Percentiles rank a stretch among this genome's conserved stretches.
Conservation (phyloP, 805 yeast species). For the Teunomyces barrocoloradensis region DNA sequence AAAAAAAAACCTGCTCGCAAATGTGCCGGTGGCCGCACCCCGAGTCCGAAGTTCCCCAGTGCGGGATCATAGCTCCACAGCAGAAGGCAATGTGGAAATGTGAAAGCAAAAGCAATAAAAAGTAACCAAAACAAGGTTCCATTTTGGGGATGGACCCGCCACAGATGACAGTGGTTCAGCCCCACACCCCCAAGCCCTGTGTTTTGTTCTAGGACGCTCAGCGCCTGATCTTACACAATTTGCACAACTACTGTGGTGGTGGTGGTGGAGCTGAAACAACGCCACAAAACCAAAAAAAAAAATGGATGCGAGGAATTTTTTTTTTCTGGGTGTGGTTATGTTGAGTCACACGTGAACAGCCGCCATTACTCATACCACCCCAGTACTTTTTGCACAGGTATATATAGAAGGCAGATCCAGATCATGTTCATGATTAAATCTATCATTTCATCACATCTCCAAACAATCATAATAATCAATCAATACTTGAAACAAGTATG, state of each 20-base stretch:
- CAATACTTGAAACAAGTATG: not conserved
- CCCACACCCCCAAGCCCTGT: no score
- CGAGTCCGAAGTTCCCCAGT: not conserved
- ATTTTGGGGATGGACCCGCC: not conserved
- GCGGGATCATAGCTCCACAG: not conserved
- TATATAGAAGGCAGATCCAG: constrained; percentile 1
- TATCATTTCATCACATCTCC: not conserved
- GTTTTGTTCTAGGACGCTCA: no score
- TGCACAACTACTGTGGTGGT: constrained; percentile 1
- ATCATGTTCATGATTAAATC: not conserved
- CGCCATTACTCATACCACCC: constrained; percentile 4
- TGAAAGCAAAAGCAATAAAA: not conserved
- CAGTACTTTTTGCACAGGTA: constrained; percentile 1
- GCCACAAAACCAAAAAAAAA: constrained; percentile 4
- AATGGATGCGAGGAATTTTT: not conserved
- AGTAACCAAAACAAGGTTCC: not conserved
- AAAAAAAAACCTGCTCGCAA: not conserved
- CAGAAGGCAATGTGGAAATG: not conserved
- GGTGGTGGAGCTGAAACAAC: constrained; percentile 1
- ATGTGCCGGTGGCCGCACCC: not conserved
- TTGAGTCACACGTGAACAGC: constrained; percentile 4
- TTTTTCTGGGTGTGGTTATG: constrained; percentile 3
- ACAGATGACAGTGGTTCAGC: not conserved
- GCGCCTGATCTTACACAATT: not conserved
- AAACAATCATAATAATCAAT: not conserved